Base-by-base conservation (phyloP, 2,329 filamentous ascomycete species). In the Colletotrichum horii region DNA sequence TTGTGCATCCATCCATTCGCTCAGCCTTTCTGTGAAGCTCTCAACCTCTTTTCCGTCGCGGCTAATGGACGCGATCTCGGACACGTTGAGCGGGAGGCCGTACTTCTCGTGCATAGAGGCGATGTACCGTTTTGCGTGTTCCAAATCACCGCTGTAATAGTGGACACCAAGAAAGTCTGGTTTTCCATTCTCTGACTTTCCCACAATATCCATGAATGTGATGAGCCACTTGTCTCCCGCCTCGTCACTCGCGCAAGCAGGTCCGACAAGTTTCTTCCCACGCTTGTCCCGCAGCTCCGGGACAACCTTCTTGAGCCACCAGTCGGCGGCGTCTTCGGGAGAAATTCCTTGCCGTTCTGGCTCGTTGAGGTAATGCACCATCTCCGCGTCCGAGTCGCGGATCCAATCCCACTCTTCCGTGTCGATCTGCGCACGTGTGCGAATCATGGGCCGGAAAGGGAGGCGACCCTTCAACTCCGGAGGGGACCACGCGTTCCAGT, bases 351-450 rank as follows among this genome's bases (percentile, higher is more conserved):
- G 79, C 36, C 85, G 82, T 74, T 88, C 86, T 8, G 87, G 87
- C 79, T 88, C 86, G 77, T 88, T 88, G 83, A 87, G 85, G 77
- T 84, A 88, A 75, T 87, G 85, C 14, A 88, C 81, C 36, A 87
- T 81, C n/a, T 78, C 75, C 58, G 81, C 77, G 6, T 78, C 76
- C 6, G 79, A 74, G 15, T 82, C 79, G 38, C 80, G 58, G 64
- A 79, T 72, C 64, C 69, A 75, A 16, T 79, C 74, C 85, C 85
- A 88, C 56, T 87, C 85, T 36, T 84, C 80, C 64, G 84, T 82
- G 38, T 78, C 78, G 26, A 84, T 81, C 74, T 84, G 82, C 24
- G 81, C 82, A 28, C 82, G 79, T 34, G 83, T 82, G 67, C 85
- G 86, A 36, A 87, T 82, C 82, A 85, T 87, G 26, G 87, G 86